Base-by-base conservation (phyloP, 2,329 filamentous ascomycete species). In the Ophiocordyceps camponoti-leonardi region DNA sequence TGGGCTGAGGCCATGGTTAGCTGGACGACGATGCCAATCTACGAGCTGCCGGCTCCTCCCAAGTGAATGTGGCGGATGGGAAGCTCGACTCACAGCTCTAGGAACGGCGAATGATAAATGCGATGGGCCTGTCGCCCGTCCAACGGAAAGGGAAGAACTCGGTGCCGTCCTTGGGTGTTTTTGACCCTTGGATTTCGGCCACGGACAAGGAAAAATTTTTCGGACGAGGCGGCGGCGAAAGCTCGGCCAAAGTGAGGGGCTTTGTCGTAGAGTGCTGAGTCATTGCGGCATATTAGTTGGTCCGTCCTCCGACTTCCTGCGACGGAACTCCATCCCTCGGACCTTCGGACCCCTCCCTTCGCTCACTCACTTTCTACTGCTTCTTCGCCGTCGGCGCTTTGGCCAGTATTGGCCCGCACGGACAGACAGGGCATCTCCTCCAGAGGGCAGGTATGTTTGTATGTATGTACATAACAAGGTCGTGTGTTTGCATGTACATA, bases 121-220 rank as follows among this genome's bases (percentile, higher is more conserved):
- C 61, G 61, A 64, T 57, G 60, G 60, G 56, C 57, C 61, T 52
- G 23, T 52, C 54, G 54, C 54, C 50, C 52, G 55, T 53, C 59
- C 56, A 59, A 64, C 65, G 65, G 65, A 67, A 63, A 58, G 67
- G 65, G 65, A 67, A 67, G 64, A 67, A 67, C 64, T 65, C 63
- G 59, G 58, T 56, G 52, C 57, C 59, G 31, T 33, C 35, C 35
- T 53, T 54, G 49, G 54, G 57, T 55, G 60, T 57, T 61, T 61
- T 60, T 58, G 52, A 51, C 51, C 48, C 41, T 44, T 52, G 52
- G 50, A 54, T 54, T 52, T 43, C 41, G 47, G 47, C 46, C 50
- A 58, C 57, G 59, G 58, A 61, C 56, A 54, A 55, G 58, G 57
- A 59, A 60, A 54, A 60, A 60, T 59, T 58, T 61, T 59, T 60